phyloP scores from a whole-genome alignment of 164 flowering plant species.

The Brasenia schreberi region DNA sequence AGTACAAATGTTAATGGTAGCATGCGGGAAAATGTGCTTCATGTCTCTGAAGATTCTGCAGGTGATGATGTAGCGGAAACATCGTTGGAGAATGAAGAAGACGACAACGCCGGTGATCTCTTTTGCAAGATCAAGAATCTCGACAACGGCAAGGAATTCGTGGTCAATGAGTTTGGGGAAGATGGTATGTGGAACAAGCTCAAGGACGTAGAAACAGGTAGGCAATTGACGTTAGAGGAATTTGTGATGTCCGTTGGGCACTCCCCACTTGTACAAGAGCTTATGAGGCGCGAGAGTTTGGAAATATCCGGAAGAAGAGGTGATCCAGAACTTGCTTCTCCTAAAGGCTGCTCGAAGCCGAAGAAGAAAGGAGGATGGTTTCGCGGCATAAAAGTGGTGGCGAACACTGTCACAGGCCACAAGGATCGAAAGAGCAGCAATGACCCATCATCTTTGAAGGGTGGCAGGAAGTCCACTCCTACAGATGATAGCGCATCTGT shows the following conservation, averaged over 20 bases:
- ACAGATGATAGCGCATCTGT: constrained; percentile 76
- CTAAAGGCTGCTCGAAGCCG: constrained; percentile 17
- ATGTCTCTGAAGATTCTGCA: not conserved
- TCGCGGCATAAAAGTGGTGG: constrained; percentile 60
- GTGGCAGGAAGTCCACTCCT: constrained; percentile 84
- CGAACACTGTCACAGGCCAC: constrained; percentile 24
- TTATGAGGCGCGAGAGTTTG: constrained; percentile 78
- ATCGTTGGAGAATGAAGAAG: not conserved
- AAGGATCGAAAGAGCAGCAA: constrained; percentile 81
- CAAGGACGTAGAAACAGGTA: constrained; percentile 80
- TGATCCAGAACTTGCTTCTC: constrained; percentile 13
- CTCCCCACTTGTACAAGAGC: constrained; percentile 89
- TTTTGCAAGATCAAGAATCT: constrained; percentile 71
- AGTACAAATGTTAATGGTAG: not conserved
- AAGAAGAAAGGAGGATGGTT: constrained; percentile 89
- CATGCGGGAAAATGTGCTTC: not conserved
- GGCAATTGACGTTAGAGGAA: constrained; percentile 92
- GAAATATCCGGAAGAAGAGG: constrained; percentile 34
- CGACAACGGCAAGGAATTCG: constrained; percentile 91
- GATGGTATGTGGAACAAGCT: constrained; percentile 84
- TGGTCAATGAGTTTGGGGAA: constrained; percentile 77
- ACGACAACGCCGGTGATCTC: not conserved
- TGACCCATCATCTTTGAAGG: constrained; percentile 79
- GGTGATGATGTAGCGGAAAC: not conserved
- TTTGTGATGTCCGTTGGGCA: constrained; percentile 87